Evolutionary conservation across 257 asterid species (phyloP).

Genomic region (Ocimum tenuiflorum): DNA sequence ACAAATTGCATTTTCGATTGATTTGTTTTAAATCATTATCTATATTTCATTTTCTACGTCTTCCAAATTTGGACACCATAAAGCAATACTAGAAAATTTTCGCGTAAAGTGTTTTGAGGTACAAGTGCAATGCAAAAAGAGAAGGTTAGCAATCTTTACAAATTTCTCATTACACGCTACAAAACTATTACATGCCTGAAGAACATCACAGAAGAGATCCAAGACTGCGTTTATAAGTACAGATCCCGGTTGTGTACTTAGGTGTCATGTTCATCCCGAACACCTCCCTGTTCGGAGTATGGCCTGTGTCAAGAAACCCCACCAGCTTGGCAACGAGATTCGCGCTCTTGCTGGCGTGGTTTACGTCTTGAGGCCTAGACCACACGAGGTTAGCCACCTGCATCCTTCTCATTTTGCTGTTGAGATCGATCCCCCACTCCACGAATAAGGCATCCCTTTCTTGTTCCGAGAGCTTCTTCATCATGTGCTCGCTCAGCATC

Average conservation of each 20-base stretch:
- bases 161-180: neutral
- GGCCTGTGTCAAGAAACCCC: slow-evolving; percentile 60
- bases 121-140: slow-evolving; percentile 9
- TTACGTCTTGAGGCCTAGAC: slow-evolving; percentile 52
- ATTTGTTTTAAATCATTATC: no score
- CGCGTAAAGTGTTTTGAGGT: slow-evolving; percentile 7
- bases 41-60: no score
- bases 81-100: neutral
- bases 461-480: slow-evolving; percentile 58
- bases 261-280: slow-evolving; percentile 64
- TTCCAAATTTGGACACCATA: neutral
- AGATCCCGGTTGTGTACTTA: slow-evolving; percentile 35
- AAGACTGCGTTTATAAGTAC: slow-evolving; percentile 68
- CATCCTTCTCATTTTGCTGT: slow-evolving; percentile 61
- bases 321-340: slow-evolving; percentile 64
- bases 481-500: slow-evolving; percentile 69
- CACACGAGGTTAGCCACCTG: slow-evolving; percentile 65
- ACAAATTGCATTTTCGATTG: no score
- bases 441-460: slow-evolving; percentile 61
- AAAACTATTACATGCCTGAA: neutral
- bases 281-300: slow-evolving; percentile 57
- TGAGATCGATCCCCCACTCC: slow-evolving; percentile 69
- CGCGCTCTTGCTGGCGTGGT: slow-evolving; percentile 68
- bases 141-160: neutral
- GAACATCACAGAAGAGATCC: slow-evolving; percentile 50